These are phyloP conservation scores for Mycosphaerella sp. DNA, from an alignment of 2,329 filamentous ascomycete species.

Conservation along the genomic window DNA sequence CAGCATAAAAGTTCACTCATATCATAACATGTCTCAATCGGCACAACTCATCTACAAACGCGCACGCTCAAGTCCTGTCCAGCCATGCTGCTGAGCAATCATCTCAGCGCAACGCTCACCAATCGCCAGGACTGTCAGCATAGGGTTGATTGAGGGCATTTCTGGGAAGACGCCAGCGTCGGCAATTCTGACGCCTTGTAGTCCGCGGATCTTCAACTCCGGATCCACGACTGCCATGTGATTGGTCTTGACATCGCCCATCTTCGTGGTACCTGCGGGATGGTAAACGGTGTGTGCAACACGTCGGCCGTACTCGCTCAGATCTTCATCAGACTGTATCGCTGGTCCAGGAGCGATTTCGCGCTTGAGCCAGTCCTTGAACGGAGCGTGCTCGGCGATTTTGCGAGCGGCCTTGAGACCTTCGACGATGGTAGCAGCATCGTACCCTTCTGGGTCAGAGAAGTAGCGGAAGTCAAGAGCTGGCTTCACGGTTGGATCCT, in stretches of 20 bases:
- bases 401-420: conserved; percentile 72
- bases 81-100: conserved; percentile 66
- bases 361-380: conserved; percentile 75
- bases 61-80: conserved; percentile 52
- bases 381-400: conserved; percentile 67
- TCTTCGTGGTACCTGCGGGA: conserved; percentile 82
- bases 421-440: conserved; percentile 72
- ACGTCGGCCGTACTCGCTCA: conserved; percentile 73
- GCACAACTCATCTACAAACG: conserved; percentile 41
- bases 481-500: conserved; percentile 70
- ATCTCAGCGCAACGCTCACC: conserved; percentile 81
- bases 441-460: conserved; percentile 78
- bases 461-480: conserved; percentile 86
- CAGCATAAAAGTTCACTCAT: neutral
- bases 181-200: conserved; percentile 70
- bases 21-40: neutral
- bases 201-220: conserved; percentile 63
- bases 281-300: conserved; percentile 88
- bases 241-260: conserved; percentile 68
- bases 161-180: conserved; percentile 85
- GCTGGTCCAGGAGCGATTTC: conserved; percentile 73
- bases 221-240: conserved; percentile 73
- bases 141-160: conserved; percentile 81
- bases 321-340: conserved; percentile 69
- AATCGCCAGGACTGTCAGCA: conserved; percentile 80